Evolutionary conservation across 1,139 yeast species (phyloP).

Genomic region (Ashbya aceris): DNA sequence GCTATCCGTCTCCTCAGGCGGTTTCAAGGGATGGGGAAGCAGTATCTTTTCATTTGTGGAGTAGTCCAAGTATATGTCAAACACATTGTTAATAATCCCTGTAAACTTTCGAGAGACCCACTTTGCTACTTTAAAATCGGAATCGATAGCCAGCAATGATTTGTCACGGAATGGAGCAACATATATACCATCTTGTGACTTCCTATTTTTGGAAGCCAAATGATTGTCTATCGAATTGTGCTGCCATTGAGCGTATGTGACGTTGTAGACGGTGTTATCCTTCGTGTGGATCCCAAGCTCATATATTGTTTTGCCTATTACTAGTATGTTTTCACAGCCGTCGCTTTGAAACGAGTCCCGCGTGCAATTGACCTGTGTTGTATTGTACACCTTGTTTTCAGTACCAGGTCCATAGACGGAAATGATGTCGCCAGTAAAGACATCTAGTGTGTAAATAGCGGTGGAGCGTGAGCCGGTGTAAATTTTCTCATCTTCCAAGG

Average conservation of each 20-base stretch:
- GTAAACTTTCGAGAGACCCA: slow-evolving; percentile 54
- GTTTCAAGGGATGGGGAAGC: slow-evolving; percentile 56
- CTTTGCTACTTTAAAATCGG: slow-evolving; percentile 54
- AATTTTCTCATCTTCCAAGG: slow-evolving; percentile 67
- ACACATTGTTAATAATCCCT: slow-evolving; percentile 26
- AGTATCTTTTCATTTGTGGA: slow-evolving; percentile 30
- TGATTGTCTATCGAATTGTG: slow-evolving; percentile 80
- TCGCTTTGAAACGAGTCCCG: slow-evolving; percentile 8
- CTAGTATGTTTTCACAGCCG: slow-evolving; percentile 23
- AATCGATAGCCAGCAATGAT: slow-evolving; percentile 58
- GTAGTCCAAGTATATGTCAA: slow-evolving; percentile 27
- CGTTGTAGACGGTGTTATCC: slow-evolving; percentile 69
- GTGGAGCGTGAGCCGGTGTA: slow-evolving; percentile 82
- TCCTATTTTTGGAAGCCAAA: slow-evolving; percentile 42
- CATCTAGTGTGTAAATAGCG: slow-evolving; percentile 64
- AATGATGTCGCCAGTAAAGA: slow-evolving; percentile 67
- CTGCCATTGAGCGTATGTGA: slow-evolving; percentile 85
- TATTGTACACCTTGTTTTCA: slow-evolving; percentile 16
- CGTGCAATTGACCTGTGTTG: slow-evolving; percentile 9
- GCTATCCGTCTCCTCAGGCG: slow-evolving; percentile 18
- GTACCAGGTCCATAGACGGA: slow-evolving; percentile 53
- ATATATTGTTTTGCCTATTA: slow-evolving; percentile 40
- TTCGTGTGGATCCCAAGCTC: slow-evolving; percentile 56
- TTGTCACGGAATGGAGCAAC: slow-evolving; percentile 80
- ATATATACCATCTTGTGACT: slow-evolving; percentile 60